Conservation (phyloP, 2,329 filamentous ascomycete species). For the Xylariaceae sp. region DNA sequence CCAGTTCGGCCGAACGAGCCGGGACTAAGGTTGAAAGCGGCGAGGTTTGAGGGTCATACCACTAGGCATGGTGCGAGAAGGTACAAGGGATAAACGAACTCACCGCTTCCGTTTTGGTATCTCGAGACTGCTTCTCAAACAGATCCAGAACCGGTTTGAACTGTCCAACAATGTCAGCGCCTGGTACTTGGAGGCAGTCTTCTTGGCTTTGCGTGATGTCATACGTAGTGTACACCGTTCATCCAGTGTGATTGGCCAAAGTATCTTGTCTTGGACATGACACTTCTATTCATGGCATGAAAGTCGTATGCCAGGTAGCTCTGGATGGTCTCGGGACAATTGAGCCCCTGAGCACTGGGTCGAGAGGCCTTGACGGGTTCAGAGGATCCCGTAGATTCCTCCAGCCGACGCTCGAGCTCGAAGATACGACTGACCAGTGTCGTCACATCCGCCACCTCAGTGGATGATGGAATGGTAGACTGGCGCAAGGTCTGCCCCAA, state of each 20-base stretch:
- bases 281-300: slow-evolving; percentile 21
- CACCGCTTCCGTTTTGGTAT: slow-evolving; percentile 25
- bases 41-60: neutral
- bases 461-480: neutral
- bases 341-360: neutral
- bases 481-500: neutral
- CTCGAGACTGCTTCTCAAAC: slow-evolving; percentile 17
- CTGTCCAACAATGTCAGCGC: slow-evolving; percentile 9
- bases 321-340: slow-evolving; percentile 13
- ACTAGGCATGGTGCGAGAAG: too few species aligned
- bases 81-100: too few species aligned
- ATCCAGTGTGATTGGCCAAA: slow-evolving; percentile 50
- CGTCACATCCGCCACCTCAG: slow-evolving; percentile 12
- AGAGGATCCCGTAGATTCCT: slow-evolving; percentile 16
- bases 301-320: slow-evolving; percentile 18
- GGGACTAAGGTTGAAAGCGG: too few species aligned
- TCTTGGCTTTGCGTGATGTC: slow-evolving; percentile 8
- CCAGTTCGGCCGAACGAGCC: too few species aligned
- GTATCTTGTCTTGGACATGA: slow-evolving; percentile 40
- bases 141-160: slow-evolving; percentile 19
- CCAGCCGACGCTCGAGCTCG: slow-evolving; percentile 40
- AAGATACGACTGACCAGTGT: slow-evolving; percentile 34
- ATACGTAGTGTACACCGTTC: slow-evolving; percentile 38
- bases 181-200: neutral
- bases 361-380: slow-evolving; percentile 1